These are phyloP conservation scores for Polyplosphaeria fusca DNA, from an alignment of 495 filamentous ascomycete genomes.

Conservation along the genomic window DNA sequence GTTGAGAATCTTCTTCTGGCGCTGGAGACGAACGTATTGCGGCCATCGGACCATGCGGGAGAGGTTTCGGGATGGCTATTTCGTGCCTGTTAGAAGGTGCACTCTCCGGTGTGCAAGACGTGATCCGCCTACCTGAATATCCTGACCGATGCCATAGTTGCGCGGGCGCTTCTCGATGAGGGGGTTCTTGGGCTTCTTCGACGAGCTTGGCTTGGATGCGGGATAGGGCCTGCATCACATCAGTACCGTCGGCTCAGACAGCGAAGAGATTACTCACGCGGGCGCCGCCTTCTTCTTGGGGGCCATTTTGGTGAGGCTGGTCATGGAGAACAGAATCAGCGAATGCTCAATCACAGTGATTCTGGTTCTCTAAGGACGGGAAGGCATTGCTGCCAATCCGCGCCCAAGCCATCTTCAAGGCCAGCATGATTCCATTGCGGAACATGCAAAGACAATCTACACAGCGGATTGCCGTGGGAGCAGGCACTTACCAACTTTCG, in stretches of 20 bases:
- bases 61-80: constrained; percentile 76
- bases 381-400: constrained; percentile 58
- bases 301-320: constrained; percentile 68
- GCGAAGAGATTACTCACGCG: too few species aligned
- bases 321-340: constrained; percentile 99
- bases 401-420: constrained; percentile 83
- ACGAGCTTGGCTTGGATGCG: constrained; percentile 75
- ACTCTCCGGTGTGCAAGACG: background rate
- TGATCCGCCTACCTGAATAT: too few species aligned
- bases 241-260: too few species aligned
- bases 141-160: constrained; percentile 99
- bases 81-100: background rate
- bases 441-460: constrained; percentile 21
- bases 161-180: constrained; percentile 95
- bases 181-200: constrained; percentile 99
- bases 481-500: constrained; percentile 23
- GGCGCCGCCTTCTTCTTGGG: constrained; percentile 77
- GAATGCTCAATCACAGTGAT: constrained; percentile 70
- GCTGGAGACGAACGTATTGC: constrained; percentile 87
- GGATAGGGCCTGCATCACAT: too few species aligned
- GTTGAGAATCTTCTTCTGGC: constrained; percentile 99
- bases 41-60: constrained; percentile 99
- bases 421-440: constrained; percentile 51
- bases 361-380: constrained; percentile 70
- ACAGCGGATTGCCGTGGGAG: constrained; percentile 1